Conservation (phyloP, 2,329 filamentous ascomycete genomes). For the Fusarium duplospermum region DNA sequence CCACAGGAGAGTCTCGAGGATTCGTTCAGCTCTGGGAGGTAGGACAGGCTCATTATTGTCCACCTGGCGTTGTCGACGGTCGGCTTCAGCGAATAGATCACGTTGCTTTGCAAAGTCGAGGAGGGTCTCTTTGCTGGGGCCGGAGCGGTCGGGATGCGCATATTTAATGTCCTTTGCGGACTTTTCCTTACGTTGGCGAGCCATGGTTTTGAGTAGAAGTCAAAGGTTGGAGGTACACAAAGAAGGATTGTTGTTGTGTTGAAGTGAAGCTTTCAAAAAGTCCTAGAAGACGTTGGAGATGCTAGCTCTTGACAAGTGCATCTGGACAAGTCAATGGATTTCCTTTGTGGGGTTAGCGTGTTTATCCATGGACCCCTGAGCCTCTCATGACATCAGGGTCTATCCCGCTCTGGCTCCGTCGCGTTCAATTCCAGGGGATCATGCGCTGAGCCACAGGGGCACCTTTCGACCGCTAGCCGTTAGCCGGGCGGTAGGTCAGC, state of each 20-base stretch:
- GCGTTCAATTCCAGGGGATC: neutral
- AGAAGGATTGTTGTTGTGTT: conserved; percentile 8
- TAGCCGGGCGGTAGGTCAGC: conserved; percentile 22
- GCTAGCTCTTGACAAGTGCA: conserved; percentile 6
- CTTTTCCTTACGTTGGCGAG: conserved; percentile 62
- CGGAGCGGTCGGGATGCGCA: conserved; percentile 75
- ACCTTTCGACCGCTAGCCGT: neutral
- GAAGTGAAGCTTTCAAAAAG: conserved; percentile 11
- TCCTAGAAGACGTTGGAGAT: neutral
- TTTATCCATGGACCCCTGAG: conserved; percentile 18
- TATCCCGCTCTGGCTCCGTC: too few relatives aligned
- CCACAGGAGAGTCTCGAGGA: conserved; percentile 69
- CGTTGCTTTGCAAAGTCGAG: conserved; percentile 77
- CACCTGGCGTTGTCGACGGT: conserved; percentile 51
- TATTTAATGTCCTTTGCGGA: conserved; percentile 68
- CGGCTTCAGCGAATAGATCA: conserved; percentile 65
- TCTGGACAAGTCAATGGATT: conserved; percentile 27
- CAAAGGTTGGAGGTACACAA: neutral
- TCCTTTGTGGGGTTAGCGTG: conserved; percentile 18
- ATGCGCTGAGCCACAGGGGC: neutral
- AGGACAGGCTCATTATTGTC: conserved; percentile 51
- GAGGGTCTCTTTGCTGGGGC: conserved; percentile 73
- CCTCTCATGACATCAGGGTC: conserved; percentile 6
- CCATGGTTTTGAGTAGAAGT: conserved; percentile 51
- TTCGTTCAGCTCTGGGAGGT: conserved; percentile 60